These are phyloP conservation scores for Cryptomeria japonica DNA, from an alignment of 75 land plant species.

Conservation along the genomic window DNA sequence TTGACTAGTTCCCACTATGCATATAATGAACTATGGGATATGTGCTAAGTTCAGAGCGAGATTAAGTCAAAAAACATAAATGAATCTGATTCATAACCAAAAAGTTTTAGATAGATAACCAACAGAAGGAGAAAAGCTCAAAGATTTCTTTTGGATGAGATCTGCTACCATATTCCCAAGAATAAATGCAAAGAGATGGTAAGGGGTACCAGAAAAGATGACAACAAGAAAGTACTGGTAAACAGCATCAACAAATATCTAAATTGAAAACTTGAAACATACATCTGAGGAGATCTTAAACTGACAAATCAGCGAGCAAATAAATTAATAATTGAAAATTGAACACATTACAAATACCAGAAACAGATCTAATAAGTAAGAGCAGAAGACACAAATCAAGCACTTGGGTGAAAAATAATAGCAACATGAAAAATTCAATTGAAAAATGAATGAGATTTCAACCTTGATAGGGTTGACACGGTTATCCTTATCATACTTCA, in stretches of 20 bases:
- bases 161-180: neutral
- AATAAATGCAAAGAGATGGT: neutral
- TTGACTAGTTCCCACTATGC: neutral
- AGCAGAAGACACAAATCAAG: neutral
- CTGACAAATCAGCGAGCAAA: neutral
- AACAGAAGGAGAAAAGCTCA: neutral
- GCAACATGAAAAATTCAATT: neutral
- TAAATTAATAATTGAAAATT: neutral
- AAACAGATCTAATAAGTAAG: neutral
- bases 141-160: neutral
- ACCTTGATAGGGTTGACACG: conserved; percentile 94
- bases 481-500: conserved; percentile 78
- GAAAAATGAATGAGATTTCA: conserved; percentile 1
- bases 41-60: neutral
- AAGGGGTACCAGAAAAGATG: neutral
- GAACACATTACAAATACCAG: neutral
- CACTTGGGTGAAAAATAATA: neutral
- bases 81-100: neutral
- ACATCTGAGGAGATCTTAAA: neutral
- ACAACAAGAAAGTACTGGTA: neutral
- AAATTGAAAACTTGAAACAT: neutral
- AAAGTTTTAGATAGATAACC: neutral
- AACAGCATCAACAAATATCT: neutral
- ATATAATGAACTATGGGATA: neutral
- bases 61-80: neutral